Base-by-base conservation (phyloP, 768 basidiomycete species). In the Boletus rex-veris region DNA sequence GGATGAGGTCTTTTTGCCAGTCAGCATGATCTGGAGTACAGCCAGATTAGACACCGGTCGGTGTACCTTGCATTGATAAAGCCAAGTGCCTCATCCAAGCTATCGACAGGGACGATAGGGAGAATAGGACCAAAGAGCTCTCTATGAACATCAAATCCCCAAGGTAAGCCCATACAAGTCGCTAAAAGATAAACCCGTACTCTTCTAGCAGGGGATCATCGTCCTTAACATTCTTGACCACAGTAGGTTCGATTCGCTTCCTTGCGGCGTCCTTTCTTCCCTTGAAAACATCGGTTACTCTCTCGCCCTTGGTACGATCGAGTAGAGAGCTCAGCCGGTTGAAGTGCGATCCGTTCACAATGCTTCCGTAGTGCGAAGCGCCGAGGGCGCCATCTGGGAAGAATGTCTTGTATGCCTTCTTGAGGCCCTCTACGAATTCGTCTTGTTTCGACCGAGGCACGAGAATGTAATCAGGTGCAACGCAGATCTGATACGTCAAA, bases 41-140 rank as follows among this genome's bases (percentile, higher is more conserved):
- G 8, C 14, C 15, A 38, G 21, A 7, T n/a, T 14, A 16, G 28
- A 33, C 16, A 18, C 5, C 5, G 7, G 8, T 7, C 8, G 51
- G 56, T 76, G 16, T 46, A 85, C 86, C 77, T 74, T 4, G 70
- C 66, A 43, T 78, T 79, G 40, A 88, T 67, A 59, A 81, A 81
- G 2, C 74, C 72, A 36, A 87, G 71, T 0, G 82, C 86, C 18
- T 81, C 79, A 3, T 81, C 75, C 7, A 86, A 49, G 48, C 66
- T 72, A 31, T 83, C 78, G 1, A 90, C 77, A 0, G 80, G 71
- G 12, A 89, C 60, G 42, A 91, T 74, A 1, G 88, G 82, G 7
- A 90, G 61, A 21, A 90, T 65, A 0, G 89, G 88, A 0, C 86
- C 89, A 58, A 91, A 91, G 3, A 89, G 65, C 64, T 90, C 89